These are phyloP conservation scores for Crithidia expoeki DNA, from an alignment of 208 protist species.

Conservation along the genomic window DNA sequence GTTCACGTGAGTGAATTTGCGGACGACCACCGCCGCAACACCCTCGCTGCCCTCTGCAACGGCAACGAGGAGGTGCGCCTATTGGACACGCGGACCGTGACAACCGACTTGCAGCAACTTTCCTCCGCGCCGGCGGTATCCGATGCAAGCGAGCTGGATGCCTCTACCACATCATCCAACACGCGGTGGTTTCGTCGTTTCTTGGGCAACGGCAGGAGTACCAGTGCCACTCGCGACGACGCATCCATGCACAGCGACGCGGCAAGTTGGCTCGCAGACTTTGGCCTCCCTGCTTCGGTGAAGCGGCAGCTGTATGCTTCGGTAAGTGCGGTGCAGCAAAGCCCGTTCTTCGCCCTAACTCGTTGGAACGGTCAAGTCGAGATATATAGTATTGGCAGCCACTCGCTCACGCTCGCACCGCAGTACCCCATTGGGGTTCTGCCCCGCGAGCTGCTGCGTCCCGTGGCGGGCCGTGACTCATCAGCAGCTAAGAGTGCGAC, in stretches of 20 bases:
- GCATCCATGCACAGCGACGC: background rate
- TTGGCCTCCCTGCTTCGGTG: slow-evolving; percentile 10
- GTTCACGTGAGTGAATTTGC: slow-evolving; percentile 29
- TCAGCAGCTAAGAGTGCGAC: background rate
- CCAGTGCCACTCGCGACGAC: background rate
- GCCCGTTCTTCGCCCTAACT: slow-evolving; percentile 52
- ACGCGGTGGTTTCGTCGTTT: slow-evolving; percentile 27
- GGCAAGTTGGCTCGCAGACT: background rate
- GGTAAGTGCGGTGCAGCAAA: slow-evolving; percentile 70
- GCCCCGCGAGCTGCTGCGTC: slow-evolving; percentile 28
- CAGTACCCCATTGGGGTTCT: slow-evolving; percentile 47
- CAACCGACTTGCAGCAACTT: slow-evolving; percentile 24
- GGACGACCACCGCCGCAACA: slow-evolving; percentile 36
- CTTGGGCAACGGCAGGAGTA: slow-evolving; percentile 7
- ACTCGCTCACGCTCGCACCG: slow-evolving; percentile 26
- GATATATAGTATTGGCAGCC: slow-evolving; percentile 41
- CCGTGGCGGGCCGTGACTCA: background rate
- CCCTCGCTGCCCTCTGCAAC: slow-evolving; percentile 25
- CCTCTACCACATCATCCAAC: background rate
- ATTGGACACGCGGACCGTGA: slow-evolving; percentile 29
- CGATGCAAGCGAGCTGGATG: background rate
- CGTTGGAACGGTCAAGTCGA: slow-evolving; percentile 74
- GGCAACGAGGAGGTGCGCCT: slow-evolving; percentile 28
- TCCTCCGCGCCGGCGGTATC: background rate
- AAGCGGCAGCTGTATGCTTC: slow-evolving; percentile 47